phyloP scores from a whole-genome alignment of 2,329 filamentous ascomycete species.

The Xylariaceae sp. region DNA sequence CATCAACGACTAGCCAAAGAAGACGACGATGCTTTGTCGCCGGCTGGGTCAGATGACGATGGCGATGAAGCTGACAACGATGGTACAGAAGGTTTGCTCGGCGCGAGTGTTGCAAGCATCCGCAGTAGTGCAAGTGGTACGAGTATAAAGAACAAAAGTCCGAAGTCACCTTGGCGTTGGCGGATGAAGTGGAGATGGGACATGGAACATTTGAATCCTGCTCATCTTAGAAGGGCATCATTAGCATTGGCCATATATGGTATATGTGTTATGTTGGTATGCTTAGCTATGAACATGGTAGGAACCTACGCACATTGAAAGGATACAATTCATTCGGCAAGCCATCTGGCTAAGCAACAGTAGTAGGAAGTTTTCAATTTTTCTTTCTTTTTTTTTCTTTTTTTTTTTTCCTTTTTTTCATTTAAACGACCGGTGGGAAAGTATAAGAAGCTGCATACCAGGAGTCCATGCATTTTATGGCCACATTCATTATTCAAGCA shows the following conservation, averaged over 20 bases:
- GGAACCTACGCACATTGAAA: slow-evolving; percentile 69
- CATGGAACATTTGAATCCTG: slow-evolving; percentile 67
- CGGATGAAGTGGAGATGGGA: slow-evolving; percentile 64
- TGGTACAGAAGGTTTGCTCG: slow-evolving; percentile 46
- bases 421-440: not conserved
- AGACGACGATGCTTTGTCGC: slow-evolving; percentile 81
- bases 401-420: too few relatives aligned
- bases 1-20: slow-evolving; percentile 90
- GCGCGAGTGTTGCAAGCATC: slow-evolving; percentile 54
- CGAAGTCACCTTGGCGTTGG: slow-evolving; percentile 54
- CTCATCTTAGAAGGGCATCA: slow-evolving; percentile 72
- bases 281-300: slow-evolving; percentile 83
- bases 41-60: slow-evolving; percentile 45
- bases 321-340: too few relatives aligned
- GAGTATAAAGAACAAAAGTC: slow-evolving; percentile 42
- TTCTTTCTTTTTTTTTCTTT: not conserved
- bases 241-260: slow-evolving; percentile 84
- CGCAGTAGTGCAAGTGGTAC: slow-evolving; percentile 48
- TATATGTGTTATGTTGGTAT: slow-evolving; percentile 85
- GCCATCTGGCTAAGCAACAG: not conserved
- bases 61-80: slow-evolving; percentile 36
- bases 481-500: slow-evolving; percentile 24
- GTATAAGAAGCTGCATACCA: slow-evolving; percentile 8
- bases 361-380: not conserved
- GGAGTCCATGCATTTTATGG: slow-evolving; percentile 11